Evolutionary conservation across 1,284 basidiomycete species (phyloP), one percentile per base, ranked within the genome.

Genomic region (Naganishia liquefaciens): DNA sequence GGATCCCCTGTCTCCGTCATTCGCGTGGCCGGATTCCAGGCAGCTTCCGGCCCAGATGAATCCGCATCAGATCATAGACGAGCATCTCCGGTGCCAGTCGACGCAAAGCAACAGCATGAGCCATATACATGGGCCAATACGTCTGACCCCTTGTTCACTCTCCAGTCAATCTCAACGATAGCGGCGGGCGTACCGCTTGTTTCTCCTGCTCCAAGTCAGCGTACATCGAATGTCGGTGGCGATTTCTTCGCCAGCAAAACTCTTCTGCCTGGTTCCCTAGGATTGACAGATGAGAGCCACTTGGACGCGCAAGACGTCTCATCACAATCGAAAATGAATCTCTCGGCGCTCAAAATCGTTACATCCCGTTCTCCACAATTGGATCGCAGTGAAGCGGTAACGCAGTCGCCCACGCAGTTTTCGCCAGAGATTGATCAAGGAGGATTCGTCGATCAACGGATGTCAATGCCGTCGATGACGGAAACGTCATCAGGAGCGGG

Each of bases 401-500:
- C 13, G 17, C 19, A 25, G 15, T 53, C 51, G 7, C 55, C 52
- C 27, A 13, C 23, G 39, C 44, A 54, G 27, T 43, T 50, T 47
- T 57, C 63, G 7, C 47, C 46, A 17, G 61, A 66, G 30, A 25
- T 54, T 13, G 54, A 49, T 10, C 27, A 42, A 19, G 43, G 27
- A 33, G 50, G 27, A 2, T 52, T 46, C 25, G 50, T 61, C 43
- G 54, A 65, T 49, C 58, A 57, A 39, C 42, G 51, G 10, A 70
- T 11, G 69, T 70, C 39, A 71, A 73, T 44, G 69, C 69, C 42
- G 72, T 76, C 62, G 10, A 51, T 63, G 23, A 57, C 62, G 19
- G 63, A 51, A 39, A 62, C 54, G 17, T 77, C 77, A 0, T 74
- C 77, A 0, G 71, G 74, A 30, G 66, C 68, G 1, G 71, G 72